These are phyloP conservation scores for Acorus gramineus DNA, from an alignment of 106 monocot species.

Conservation along the genomic window DNA sequence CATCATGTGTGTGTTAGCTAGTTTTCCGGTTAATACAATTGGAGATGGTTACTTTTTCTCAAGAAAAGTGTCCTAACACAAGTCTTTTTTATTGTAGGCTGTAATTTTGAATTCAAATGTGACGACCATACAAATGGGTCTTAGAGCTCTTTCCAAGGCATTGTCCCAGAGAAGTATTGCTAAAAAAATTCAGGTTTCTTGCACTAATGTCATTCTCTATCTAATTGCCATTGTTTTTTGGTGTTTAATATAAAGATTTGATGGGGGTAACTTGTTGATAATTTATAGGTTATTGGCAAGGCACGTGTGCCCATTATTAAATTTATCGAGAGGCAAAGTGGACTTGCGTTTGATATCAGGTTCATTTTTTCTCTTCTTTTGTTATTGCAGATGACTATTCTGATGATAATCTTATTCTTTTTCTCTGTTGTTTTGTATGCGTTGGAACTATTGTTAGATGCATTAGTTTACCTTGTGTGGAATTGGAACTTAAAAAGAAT, in stretches of 20 bases:
- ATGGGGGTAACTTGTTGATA: neutral
- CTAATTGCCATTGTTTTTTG: neutral
- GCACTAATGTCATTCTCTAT: neutral
- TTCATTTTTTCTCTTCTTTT: constrained; percentile 4
- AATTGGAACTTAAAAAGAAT: too few relatives aligned
- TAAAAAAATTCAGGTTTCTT: constrained; percentile 67
- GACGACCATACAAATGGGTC: constrained; percentile 73
- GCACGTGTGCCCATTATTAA: constrained; percentile 96
- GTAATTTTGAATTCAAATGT: constrained; percentile 84
- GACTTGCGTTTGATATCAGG: constrained; percentile 91
- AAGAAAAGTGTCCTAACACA: too few relatives aligned
- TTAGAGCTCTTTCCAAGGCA: constrained; percentile 79
- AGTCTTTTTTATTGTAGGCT: constrained; percentile 32
- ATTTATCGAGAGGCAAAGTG: constrained; percentile 82
- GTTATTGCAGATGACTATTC: too few relatives aligned
- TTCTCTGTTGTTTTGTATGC: too few relatives aligned
- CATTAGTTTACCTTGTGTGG: too few relatives aligned
- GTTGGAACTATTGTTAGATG: too few relatives aligned
- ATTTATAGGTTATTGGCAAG: constrained; percentile 69
- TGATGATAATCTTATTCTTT: too few relatives aligned
- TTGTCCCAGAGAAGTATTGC: constrained; percentile 61
- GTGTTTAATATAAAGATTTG: neutral
- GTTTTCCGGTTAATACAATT: too few relatives aligned
- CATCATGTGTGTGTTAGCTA: too few relatives aligned
- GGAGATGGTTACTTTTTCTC: too few relatives aligned